Evolutionary conservation across 192 early-diverging fungal species (phyloP), one percentile per base, ranked within the genome.

Genomic region (Obelidium mucronatum): DNA sequence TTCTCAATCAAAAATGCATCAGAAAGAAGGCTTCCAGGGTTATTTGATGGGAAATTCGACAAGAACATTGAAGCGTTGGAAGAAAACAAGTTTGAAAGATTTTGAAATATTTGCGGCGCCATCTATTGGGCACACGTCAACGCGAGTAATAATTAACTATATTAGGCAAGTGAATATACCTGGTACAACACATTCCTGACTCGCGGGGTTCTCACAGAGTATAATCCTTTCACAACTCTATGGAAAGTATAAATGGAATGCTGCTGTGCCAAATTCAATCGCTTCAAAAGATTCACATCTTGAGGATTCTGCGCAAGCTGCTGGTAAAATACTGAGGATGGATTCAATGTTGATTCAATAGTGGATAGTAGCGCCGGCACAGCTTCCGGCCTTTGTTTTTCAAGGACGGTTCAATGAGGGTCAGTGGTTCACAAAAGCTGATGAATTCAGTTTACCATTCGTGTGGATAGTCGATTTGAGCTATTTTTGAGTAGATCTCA

Each of bases 381-480:
- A 39, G 91, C 66, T 61, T 91, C 87, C 8, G 91, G 91, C 90
- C 90, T 89, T 77, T 40, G 66, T 59, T n/a, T n/a, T n/a, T n/a
- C n/a, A 2, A 76, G 35, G 19, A 11, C 36, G 28, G 28, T 74
- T 28, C 34, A 56, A 19, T 22, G 26, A 6, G 24, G 24, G 24
- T 33, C 2, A 19, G 0, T 4, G n/a, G n/a, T n/a, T n/a, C n/a
- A n/a, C n/a, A n/a, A n/a, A n/a, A n/a, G n/a, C n/a, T n/a, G n/a
- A n/a, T n/a, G n/a, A n/a, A n/a, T n/a, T n/a, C n/a, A n/a, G n/a
- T n/a, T n/a, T 51, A 93, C 95, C 96, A 96, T 40, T 95, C 92
- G 71, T 86, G 79, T 13, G 96, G 96, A 78, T 85, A 98, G 77
- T 98, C 96, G 70, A 93, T 79, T 30, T 94, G 85, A 0, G 95